Conservation (phyloP, 2,329 filamentous ascomycete genomes). For the Chaetomiaceae sp. region DNA sequence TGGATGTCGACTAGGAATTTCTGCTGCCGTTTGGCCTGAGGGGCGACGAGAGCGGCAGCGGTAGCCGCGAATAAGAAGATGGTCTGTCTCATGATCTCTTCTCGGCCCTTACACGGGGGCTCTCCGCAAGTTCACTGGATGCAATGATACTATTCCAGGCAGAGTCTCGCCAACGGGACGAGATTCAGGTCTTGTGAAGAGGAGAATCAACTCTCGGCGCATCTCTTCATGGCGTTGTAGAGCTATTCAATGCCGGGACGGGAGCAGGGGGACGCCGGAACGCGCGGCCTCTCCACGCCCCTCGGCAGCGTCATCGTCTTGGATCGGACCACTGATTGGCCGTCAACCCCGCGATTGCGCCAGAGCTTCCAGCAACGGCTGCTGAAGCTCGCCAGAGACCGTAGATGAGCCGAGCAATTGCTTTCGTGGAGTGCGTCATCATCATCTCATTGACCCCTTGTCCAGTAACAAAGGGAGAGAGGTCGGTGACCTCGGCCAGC, state of each 20-base stretch:
- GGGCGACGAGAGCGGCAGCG: constrained; percentile 17
- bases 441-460: background rate
- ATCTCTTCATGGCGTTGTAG: too few species aligned
- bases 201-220: too few species aligned
- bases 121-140: too few species aligned
- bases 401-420: background rate
- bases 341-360: constrained; percentile 5
- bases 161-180: background rate
- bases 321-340: constrained; percentile 6
- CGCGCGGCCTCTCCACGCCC: background rate
- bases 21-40: constrained; percentile 2
- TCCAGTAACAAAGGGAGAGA: too few species aligned
- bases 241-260: too few species aligned
- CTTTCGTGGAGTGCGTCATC: constrained; percentile 8
- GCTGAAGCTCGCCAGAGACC: background rate
- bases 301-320: constrained; percentile 2
- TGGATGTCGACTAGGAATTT: constrained; percentile 1
- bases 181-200: background rate
- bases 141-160: background rate
- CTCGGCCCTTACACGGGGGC: background rate
- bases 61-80: constrained; percentile 15
- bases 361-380: background rate
- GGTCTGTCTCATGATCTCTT: constrained; percentile 12
- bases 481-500: too few species aligned
- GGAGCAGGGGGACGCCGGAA: background rate